Percentiles rank a stretch among this genome's conserved stretches.
phyloP scores from a whole-genome alignment of 2,329 filamentous ascomycete species.

The Pseudocercospora musae region DNA sequence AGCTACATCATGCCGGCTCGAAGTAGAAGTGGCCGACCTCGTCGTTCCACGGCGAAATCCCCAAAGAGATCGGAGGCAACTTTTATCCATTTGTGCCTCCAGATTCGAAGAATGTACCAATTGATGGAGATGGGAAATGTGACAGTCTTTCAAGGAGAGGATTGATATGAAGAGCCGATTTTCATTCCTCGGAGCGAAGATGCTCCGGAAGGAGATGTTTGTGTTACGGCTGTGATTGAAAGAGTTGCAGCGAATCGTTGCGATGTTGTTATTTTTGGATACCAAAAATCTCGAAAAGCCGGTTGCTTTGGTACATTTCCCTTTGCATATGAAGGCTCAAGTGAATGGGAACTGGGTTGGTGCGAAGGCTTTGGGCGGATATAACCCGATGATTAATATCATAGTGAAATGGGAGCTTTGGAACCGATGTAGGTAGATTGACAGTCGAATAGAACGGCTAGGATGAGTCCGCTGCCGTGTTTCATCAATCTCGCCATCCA shows the following conservation, averaged over 20 bases:
- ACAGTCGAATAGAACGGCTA: not conserved
- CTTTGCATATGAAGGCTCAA: conserved; percentile 29
- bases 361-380: conserved; percentile 17
- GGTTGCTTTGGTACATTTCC: conserved; percentile 42
- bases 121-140: conserved; percentile 47
- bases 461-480: not conserved
- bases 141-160: conserved; percentile 43
- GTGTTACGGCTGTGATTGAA: conserved; percentile 47
- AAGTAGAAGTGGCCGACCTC: conserved; percentile 39
- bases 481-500: not conserved
- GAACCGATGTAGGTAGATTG: conserved; percentile 13
- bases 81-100: conserved; percentile 53
- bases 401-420: conserved; percentile 11
- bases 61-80: conserved; percentile 34
- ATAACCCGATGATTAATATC: conserved; percentile 12
- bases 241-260: conserved; percentile 21
- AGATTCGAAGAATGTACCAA: conserved; percentile 54
- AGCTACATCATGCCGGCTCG: conserved; percentile 38
- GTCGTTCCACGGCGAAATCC: conserved; percentile 33
- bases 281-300: conserved; percentile 40
- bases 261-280: conserved; percentile 44
- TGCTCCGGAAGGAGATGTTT: conserved; percentile 50
- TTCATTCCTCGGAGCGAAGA: conserved; percentile 48
- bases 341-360: conserved; percentile 19
- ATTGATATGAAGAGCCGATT: conserved; percentile 49